Evolutionary conservation across 768 basidiomycete genomes (phyloP), one percentile per base, ranked within the genome.

Genomic region (Pleurotus platypus): DNA sequence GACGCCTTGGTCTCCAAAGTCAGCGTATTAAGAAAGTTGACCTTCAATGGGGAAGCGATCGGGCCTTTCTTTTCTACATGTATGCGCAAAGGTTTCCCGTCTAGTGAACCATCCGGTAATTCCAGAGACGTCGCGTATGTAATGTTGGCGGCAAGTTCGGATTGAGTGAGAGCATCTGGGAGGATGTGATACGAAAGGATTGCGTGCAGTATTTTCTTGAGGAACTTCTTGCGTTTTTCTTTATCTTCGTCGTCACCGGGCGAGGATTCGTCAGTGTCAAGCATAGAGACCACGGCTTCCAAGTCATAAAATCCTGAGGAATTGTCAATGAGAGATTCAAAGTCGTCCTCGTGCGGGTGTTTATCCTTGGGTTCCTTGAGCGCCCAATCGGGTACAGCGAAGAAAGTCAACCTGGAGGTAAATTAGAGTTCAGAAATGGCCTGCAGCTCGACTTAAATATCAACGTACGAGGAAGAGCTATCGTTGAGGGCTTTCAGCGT

Each of bases 141-240:
- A 4, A 75, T 76, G 65, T 86, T 85, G 62, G 74, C 69, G 7
- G 75, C 74, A 16, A 87, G 74, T 11, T 73, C 71, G 12, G 60
- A 56, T 1, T 69, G 65, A 56, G 74, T 68, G 58, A 68, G 69
- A 15, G 35, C 37, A 51, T 69, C 69, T 24, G 79, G 78, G 7
- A 89, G 68, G 46, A 80, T 78, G 65, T 84, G 84, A 67, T 85
- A 89, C 18, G 76, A 72, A 16, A 86, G 67, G 27, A 87, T 75
- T 42, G 78, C 77, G 13, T 72, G 76, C 26, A 86, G 62, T 58
- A 88, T 76, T 53, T 73, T 71, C 61, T 81, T 81, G 63, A 90
- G 68, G 46, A 80, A 75, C 65, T 84, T 79, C 61, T 81, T 83
- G 57, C 75, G 72, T 43, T 72, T 74, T 60, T 82, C 73, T 59